phyloP scores from a whole-genome alignment of 352 stramenopile species.

The Globisporangium cystogenes region DNA sequence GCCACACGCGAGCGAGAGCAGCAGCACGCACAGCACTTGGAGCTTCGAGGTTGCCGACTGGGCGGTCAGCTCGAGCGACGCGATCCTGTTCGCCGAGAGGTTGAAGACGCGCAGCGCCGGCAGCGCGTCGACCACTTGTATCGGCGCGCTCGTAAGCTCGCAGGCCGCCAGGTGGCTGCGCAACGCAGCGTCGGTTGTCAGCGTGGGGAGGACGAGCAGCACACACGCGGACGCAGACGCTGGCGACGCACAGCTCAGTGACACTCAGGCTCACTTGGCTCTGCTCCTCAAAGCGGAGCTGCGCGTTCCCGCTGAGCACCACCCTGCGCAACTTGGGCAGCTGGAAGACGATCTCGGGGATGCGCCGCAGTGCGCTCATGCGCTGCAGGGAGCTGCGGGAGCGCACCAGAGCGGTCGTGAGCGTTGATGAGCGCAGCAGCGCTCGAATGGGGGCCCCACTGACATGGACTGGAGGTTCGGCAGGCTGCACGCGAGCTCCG shows the following conservation, averaged over 20 bases:
- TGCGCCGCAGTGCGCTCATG: constrained; percentile 12
- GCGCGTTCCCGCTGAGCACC: constrained; percentile 17
- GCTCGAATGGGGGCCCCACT: too few relatives aligned
- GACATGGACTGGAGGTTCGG: constrained; percentile 17
- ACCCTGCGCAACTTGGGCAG: constrained; percentile 14
- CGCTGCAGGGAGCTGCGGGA: constrained; percentile 18
- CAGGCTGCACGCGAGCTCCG: constrained; percentile 12
- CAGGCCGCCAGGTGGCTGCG: constrained; percentile 15
- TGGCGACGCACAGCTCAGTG: constrained; percentile 15
- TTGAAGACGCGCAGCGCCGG: constrained; percentile 15
- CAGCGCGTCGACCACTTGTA: constrained; percentile 6
- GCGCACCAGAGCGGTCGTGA: background rate
- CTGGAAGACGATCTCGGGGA: constrained; percentile 15
- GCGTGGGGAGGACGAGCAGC: background rate
- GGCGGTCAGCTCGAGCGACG: constrained; percentile 1
- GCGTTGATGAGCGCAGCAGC: too few relatives aligned
- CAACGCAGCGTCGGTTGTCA: background rate
- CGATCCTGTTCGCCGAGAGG: constrained; percentile 16
- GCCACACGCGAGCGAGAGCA: background rate
- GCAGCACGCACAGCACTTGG: constrained; percentile 9
- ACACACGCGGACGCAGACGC: too few relatives aligned
- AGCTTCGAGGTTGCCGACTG: background rate
- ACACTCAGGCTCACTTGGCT: constrained; percentile 13
- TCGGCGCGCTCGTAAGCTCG: constrained; percentile 5
- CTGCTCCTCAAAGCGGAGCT: constrained; percentile 8